These are phyloP conservation scores for Mycosarcoma mackinlayi DNA, from an alignment of 1,284 basidiomycete species.

Conservation along the genomic window DNA sequence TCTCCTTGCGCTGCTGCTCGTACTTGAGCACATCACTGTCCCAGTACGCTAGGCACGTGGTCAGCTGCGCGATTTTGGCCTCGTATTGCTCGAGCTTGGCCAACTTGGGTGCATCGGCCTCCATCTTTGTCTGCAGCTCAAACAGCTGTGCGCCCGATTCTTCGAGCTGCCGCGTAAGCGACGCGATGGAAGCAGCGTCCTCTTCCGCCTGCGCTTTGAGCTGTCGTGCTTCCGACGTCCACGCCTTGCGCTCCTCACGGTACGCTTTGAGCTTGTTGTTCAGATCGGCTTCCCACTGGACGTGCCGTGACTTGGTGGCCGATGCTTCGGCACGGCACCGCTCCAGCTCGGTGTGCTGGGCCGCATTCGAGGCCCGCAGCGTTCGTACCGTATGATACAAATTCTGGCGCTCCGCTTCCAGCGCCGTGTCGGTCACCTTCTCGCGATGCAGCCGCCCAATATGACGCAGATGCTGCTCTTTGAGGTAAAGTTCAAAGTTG, in stretches of 20 bases:
- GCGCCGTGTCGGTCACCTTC: slow-evolving; percentile 59
- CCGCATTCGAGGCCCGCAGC: slow-evolving; percentile 44
- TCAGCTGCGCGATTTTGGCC: slow-evolving; percentile 48
- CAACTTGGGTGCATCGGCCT: slow-evolving; percentile 45
- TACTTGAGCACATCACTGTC: slow-evolving; percentile 57
- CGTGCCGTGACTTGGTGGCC: slow-evolving; percentile 52
- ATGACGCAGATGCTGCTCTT: slow-evolving; percentile 67
- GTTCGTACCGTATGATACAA: slow-evolving; percentile 59
- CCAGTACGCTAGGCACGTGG: slow-evolving; percentile 54
- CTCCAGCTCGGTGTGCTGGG: slow-evolving; percentile 39
- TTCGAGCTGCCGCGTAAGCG: slow-evolving; percentile 45
- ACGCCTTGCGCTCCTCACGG: slow-evolving; percentile 63
- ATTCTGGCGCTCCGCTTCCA: slow-evolving; percentile 67
- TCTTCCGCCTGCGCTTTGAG: slow-evolving; percentile 57
- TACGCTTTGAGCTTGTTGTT: slow-evolving; percentile 63
- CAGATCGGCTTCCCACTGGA: slow-evolving; percentile 63
- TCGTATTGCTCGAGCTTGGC: slow-evolving; percentile 54
- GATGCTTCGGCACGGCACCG: slow-evolving; percentile 53
- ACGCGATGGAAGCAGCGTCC: slow-evolving; percentile 22
- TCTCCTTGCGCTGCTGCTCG: slow-evolving; percentile 59
- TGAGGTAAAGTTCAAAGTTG: slow-evolving; percentile 67
- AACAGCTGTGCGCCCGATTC: slow-evolving; percentile 57
- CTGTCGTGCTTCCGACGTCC: slow-evolving; percentile 49
- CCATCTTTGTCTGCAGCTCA: slow-evolving; percentile 50
- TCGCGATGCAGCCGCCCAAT: slow-evolving; percentile 68